A percentile compares a stretch with the other conserved stretches of the same genome.
Evolutionary conservation across 768 basidiomycete genomes (phyloP).

Genomic region (Tulasnella sp.): DNA sequence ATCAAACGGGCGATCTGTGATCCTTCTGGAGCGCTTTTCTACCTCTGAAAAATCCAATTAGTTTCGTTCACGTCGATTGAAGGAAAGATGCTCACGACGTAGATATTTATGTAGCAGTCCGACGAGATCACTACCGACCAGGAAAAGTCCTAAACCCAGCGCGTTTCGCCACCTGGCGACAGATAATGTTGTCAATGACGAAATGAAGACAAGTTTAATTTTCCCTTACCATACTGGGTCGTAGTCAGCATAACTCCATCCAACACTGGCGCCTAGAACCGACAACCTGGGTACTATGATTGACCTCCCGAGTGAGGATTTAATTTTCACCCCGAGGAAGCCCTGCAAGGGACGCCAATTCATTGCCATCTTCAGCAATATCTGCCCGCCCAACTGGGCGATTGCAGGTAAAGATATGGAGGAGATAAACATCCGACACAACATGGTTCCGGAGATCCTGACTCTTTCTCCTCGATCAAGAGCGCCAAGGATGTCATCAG

Average conservation of each 20-base stretch:
- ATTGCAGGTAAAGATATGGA: conserved; percentile 1
- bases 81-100: background rate
- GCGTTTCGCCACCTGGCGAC: conserved; percentile 8
- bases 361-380: background rate
- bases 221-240: conserved; percentile 6
- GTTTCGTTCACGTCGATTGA: background rate
- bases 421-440: conserved; percentile 1
- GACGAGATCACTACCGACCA: conserved; percentile 1
- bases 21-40: background rate
- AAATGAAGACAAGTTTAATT: background rate
- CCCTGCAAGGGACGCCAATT: background rate
- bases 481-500: conserved; percentile 1
- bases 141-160: conserved; percentile 1
- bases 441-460: background rate
- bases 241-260: background rate
- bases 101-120: conserved; percentile 4
- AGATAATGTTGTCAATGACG: background rate
- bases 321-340: conserved; percentile 5
- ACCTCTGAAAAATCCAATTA: background rate
- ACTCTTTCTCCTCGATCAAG: conserved; percentile 2
- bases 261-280: background rate
- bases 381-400: background rate
- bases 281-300: background rate
- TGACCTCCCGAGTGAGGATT: no score
- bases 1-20: conserved; percentile 3